These are phyloP conservation scores for Backusella luteola DNA, from an alignment of 192 early-diverging fungal genomes.

Conservation along the genomic window DNA sequence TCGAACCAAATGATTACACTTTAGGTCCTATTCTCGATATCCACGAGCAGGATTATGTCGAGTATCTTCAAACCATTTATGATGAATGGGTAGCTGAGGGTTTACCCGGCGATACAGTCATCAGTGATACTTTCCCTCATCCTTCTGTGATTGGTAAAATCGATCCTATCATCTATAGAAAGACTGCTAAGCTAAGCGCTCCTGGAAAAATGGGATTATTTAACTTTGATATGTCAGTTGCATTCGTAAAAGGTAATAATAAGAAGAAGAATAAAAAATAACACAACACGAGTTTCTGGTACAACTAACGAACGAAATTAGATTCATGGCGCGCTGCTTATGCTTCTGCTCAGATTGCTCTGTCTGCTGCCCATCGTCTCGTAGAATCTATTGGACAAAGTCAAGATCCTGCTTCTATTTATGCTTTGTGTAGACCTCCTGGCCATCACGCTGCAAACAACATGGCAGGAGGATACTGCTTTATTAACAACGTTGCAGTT, in stretches of 20 bases:
- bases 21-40: conserved; percentile 52
- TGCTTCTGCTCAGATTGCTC: conserved; percentile 59
- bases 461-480: conserved; percentile 56
- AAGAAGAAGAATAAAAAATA: background rate
- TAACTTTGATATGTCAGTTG: conserved; percentile 7
- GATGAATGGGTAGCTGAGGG: conserved; percentile 43
- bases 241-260: conserved; percentile 8
- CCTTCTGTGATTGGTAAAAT: background rate
- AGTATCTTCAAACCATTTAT: conserved; percentile 60
- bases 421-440: conserved; percentile 53
- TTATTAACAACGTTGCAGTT: conserved; percentile 53
- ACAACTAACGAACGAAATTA: conserved; percentile 12
- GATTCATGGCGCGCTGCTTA: conserved; percentile 64
- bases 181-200: background rate
- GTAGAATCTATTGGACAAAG: conserved; percentile 35
- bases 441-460: conserved; percentile 56
- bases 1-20: conserved; percentile 45
- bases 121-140: conserved; percentile 4
- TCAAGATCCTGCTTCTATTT: conserved; percentile 45
- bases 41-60: conserved; percentile 58
- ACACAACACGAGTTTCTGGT: background rate
- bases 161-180: background rate
- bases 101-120: background rate
- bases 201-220: background rate
- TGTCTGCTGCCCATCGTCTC: conserved; percentile 56